Evolutionary conservation across 495 filamentous ascomycete genomes (phyloP), one percentile per base, ranked within the genome.

Genomic region (Annulohypoxylon moriforme): DNA sequence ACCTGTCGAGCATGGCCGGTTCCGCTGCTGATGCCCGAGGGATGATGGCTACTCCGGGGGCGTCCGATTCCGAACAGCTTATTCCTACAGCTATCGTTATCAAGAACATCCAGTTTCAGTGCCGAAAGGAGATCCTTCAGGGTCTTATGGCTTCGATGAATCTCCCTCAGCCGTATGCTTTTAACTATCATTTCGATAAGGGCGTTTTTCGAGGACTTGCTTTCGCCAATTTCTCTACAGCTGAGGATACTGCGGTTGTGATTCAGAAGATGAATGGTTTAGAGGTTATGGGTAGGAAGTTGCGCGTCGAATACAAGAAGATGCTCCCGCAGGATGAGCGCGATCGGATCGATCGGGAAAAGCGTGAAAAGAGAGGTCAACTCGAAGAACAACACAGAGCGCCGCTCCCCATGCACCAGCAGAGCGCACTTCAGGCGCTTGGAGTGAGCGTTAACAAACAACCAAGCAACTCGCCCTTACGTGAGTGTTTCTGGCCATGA

Each of bases 131-230:
- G 79, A 92, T 94, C 79, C 86, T 99, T 44, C 92, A 97, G 16
- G 87, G 89, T 64, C 83, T 97, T 71, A 98, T 99, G 96, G 94
- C 93, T 13, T 91, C 96, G 22, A 85, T 97, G 82, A 89, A 90
- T 62, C 86, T 98, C 29, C 96, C 96, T 1, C 88, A 98, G 40
- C 96, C 96, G 0, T 99, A 99, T 77, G 96, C 96, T 4, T 99
- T 99, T 87, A 99, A 99, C 81, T 99, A 99, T 73, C 96, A 99
- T 79, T 99, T 99, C 78, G 96, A 99, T 77, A 96, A 97, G 75
- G 96, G 96, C 20, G 95, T 99, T 18, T 99, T 99, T 82, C 87
- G 96, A 64, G 96, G 96, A 18, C 85, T 99, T 53, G 96, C 96
- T 9, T 99, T 99, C 79, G 96, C 96, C 80, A 99, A 99, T 81